These are phyloP conservation scores for Scheffersomyces amazonensis DNA, from an alignment of 805 yeast genomes.

Conservation along the genomic window DNA sequence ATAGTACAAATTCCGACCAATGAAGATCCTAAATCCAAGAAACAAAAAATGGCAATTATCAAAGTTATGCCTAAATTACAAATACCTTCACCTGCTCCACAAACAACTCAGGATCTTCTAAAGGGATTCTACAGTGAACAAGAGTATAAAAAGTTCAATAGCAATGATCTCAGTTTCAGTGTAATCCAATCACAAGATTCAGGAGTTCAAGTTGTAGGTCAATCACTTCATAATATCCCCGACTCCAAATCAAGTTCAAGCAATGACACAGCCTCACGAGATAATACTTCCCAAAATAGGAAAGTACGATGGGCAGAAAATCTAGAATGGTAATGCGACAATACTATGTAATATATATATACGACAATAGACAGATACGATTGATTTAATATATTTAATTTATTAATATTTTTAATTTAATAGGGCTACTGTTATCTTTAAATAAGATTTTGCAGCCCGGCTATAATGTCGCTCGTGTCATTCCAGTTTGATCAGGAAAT, in stretches of 20 bases:
- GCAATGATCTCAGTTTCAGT: conserved; percentile 5
- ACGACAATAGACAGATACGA: too few species aligned
- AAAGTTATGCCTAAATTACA: conserved; percentile 24
- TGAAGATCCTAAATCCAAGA: conserved; percentile 15
- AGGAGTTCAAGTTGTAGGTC: conserved; percentile 22
- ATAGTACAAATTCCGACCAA: conserved; percentile 58
- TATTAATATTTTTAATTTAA: too few species aligned
- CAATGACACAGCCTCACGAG: too few species aligned
- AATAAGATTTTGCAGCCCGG: too few species aligned
- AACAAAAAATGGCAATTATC: conserved; percentile 38
- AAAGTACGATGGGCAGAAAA: conserved; percentile 30
- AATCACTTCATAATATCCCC: conserved; percentile 2
- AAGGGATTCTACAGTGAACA: conserved; percentile 29
- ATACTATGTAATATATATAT: too few species aligned
- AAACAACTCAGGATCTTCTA: not conserved
- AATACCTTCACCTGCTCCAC: not conserved
- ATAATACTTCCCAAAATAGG: conserved; percentile 4
- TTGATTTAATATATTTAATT: too few species aligned
- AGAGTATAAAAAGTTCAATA: conserved; percentile 22
- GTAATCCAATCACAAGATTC: conserved; percentile 5
- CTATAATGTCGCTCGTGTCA: too few species aligned
- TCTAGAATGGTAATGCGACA: conserved; percentile 39
- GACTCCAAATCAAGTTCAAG: too few species aligned
- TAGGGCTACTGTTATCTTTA: too few species aligned
- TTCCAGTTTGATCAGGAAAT: too few species aligned